Base-by-base conservation (phyloP, 768 basidiomycete genomes). In the Pulveroboletus sp. region DNA sequence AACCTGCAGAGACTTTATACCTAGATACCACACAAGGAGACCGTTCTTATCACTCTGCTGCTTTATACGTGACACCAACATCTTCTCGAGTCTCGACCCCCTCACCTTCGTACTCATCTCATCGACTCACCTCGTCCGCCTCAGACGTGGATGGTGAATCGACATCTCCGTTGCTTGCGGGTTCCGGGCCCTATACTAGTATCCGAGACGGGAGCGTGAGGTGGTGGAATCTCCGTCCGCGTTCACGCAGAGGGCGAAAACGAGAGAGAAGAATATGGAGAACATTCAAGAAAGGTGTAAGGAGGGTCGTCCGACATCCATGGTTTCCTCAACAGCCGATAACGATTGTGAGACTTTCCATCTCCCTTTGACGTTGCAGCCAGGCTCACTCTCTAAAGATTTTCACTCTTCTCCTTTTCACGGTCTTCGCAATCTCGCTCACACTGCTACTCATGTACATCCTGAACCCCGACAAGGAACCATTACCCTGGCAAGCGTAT, bases 401-500 rank as follows among this genome's bases (percentile, higher is more conserved):
- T 56, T 75, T 89, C 50, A 76, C 85, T 27, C 74, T 90, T 59
- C 76, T 93, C 53, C 73, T 93, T 47, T 78, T 95, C 60, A 84
- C 85, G 46, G 73, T 83, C 55, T 85, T 96, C 65, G 88, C 88
- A 46, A 82, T 90, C 52, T 82, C 83, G 52, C 75, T 94, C 59
- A 94, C 93, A 28, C 80, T 93, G 52, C 74, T 90, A 48, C 77
- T 97, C 69, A 93, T 93, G 63, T 88, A 96, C 69, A 79, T 94
- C 54, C 79, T 97, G 63, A 94, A 96, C 66, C 94, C 93, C 50
- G 95, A 98, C 77, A 97, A 96, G 68, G 85, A 88, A 46, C 87
- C 93, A 18, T 73, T 96, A 7, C 93, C 93, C 40, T 98, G 93
- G 93, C 82, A 93, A 58, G 83, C 86, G 18, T 96, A 95, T 66